These are phyloP conservation scores for Leucoagaricus sp. DNA, from an alignment of 1,284 basidiomycete genomes.

Conservation along the genomic window DNA sequence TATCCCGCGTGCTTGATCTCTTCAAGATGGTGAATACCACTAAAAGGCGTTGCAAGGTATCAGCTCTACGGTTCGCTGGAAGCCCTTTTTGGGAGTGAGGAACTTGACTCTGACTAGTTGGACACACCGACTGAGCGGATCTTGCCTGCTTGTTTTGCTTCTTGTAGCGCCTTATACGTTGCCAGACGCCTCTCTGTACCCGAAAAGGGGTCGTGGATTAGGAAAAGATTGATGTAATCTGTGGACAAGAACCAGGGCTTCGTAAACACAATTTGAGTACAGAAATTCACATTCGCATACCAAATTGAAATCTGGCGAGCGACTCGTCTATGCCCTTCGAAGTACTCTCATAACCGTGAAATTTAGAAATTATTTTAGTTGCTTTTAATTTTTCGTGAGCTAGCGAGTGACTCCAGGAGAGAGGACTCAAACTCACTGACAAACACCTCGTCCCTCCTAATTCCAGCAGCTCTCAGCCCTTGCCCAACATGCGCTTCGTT, in stretches of 20 bases:
- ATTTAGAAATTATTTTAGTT: conserved; percentile 60
- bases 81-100: neutral
- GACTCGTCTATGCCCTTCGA: conserved; percentile 58
- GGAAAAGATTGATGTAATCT: conserved; percentile 78
- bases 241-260: neutral
- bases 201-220: conserved; percentile 75
- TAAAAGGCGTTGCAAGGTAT: conserved; percentile 27
- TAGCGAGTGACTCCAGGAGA: neutral
- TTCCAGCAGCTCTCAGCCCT: conserved; percentile 54
- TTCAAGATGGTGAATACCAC: conserved; percentile 76
- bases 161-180: conserved; percentile 65
- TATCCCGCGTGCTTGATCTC: conserved; percentile 66
- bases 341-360: conserved; percentile 62
- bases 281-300: conserved; percentile 33
- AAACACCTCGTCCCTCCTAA: conserved; percentile 60
- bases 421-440: conserved; percentile 51
- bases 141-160: conserved; percentile 63
- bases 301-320: conserved; percentile 51
- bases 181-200: conserved; percentile 58
- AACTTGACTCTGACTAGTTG: conserved; percentile 55
- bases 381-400: conserved; percentile 35
- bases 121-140: conserved; percentile 75
- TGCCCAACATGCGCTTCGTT: conserved; percentile 71
- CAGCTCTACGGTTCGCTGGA: neutral
- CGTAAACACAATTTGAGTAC: neutral